Evolutionary conservation across 768 basidiomycete genomes (phyloP), one percentile per base, ranked within the genome.

Genomic region (Naematelia aurantialba): DNA sequence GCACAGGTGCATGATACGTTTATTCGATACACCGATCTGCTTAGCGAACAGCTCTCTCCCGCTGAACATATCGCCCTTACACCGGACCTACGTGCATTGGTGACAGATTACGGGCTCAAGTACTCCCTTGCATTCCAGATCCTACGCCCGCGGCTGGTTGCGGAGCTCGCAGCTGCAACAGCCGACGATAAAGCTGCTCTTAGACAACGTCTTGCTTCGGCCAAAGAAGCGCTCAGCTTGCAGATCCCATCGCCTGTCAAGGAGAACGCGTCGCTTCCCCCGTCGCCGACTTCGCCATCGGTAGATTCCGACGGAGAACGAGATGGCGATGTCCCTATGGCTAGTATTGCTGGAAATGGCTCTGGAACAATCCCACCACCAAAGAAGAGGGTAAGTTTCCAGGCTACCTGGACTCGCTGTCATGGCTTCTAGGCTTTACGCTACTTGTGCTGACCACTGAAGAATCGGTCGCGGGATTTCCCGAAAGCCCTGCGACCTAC

Each of bases 71-170:
- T 82, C 45, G 84, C 83, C 67, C 80, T 90, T 22, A 78, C 93
- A 4, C 93, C 94, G 3, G 79, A 88, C 17, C 79, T 96, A 10
- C 78, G 79, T 1, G 87, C 89, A 26, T 82, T 98, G 8, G 85
- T 85, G 53, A 80, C 83, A 52, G 81, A 82, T 39, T 98, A 88
- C 76, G 89, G 87, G 5, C 84, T 99, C 46, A 85, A 86, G 59
- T 85, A 88, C 34, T 84, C 89, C 12, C 86, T 96, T 56, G 90
- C 91, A 54, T 96, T 98, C 89, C 91, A 93, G 72, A 87, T 98
- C 58, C 83, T 90, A 39, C 85, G 96, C 14, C 92, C 94, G 1
- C 67, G 72, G 48, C 55, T 74, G n/a, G 62, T 67, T 24, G 67
- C 72, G 1, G 58, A 69, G 48, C 31, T 74, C 47, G 60, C 65